These are phyloP conservation scores for Chromosphaera perkinsii DNA, from an alignment of 208 protist species.

Conservation along the genomic window DNA sequence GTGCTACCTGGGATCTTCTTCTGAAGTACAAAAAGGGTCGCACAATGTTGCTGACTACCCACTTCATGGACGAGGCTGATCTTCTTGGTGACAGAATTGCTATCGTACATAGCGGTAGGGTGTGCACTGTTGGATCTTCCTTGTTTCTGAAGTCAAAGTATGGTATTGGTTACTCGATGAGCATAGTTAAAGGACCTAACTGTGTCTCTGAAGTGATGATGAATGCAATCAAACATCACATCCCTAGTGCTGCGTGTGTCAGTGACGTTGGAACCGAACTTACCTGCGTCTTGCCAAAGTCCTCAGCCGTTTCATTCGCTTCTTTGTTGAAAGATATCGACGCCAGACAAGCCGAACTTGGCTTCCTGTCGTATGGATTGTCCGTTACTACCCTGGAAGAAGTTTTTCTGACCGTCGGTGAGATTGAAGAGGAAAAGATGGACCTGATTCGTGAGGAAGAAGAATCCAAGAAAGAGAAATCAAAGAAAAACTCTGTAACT, in stretches of 20 bases:
- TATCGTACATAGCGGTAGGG: constrained; percentile 41
- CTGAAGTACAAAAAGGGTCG: constrained; percentile 22
- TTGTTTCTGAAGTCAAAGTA: constrained; percentile 31
- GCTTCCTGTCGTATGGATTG: constrained; percentile 22
- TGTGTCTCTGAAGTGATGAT: neutral
- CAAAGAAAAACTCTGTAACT: too few relatives aligned
- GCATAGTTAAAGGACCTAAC: neutral
- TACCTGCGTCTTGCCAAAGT: constrained; percentile 1
- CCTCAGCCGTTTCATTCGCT: neutral
- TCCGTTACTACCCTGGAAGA: constrained; percentile 28
- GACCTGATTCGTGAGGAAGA: too few relatives aligned
- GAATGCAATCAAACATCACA: too few relatives aligned
- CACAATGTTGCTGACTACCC: constrained; percentile 52
- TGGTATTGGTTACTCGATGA: constrained; percentile 31
- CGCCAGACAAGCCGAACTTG: neutral
- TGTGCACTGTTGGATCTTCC: constrained; percentile 10
- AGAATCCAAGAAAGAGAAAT: too few relatives aligned
- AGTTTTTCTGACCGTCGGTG: constrained; percentile 17
- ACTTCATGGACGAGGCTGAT: constrained; percentile 59
- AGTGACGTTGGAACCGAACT: constrained; percentile 17
- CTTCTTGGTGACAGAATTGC: constrained; percentile 49
- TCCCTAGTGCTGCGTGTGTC: too few relatives aligned
- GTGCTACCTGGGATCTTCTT: constrained; percentile 29
- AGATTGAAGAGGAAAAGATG: too few relatives aligned
- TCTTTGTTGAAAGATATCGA: constrained; percentile 8